Base-by-base conservation (phyloP, 208 protist genomes). In the Trypanosoma platydactyli region DNA sequence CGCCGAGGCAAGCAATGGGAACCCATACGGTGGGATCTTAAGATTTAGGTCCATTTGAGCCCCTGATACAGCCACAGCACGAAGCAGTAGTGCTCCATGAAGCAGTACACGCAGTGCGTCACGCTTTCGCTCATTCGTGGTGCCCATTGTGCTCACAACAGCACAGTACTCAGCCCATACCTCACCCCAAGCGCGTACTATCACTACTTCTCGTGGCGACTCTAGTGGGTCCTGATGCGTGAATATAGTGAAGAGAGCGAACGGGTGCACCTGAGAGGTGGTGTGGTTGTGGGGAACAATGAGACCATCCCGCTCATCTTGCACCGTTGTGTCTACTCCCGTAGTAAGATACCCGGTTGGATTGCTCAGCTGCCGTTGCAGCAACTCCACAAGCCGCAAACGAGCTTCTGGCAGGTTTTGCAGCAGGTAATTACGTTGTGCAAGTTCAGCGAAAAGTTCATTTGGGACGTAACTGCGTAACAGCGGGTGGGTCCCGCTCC, bases 161-260 rank as follows among this genome's bases (percentile, higher is more conserved):
- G 73, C 73, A 62, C 75, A 78, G 64, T 91, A 94, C 68, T 91
- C 83, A 0, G 88, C 86, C 88, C 88, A 94, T 6, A 94, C 88
- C 65, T 94, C 84, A 9, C 81, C 88, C 88, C 88, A 94, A 1
- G 84, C 84, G 16, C 88, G 82, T 48, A 94, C 84, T 6, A 89
- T 68, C 50, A 76, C 79, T 18, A 67, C 64, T 50, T 92, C 86
- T 33, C 72, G 76, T 51, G 66, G 57, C 0, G 54, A 63, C 16
- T 89, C 86, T 4, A 93, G 62, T 44, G 81, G 79, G 48, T 89
- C 83, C 44, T 89, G 83, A 27, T 88, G 71, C 1, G 84, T 80
- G 57, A 94, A 90, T 63, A 94, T 89, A 38, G 77, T 75, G 54
- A 91, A 90, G 27, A 94, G 66, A 1, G 88, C 82, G 66, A 94